These are phyloP conservation scores for Rhododendron williamsianum DNA, from an alignment of 148 eudicot species.

Conservation along the genomic window DNA sequence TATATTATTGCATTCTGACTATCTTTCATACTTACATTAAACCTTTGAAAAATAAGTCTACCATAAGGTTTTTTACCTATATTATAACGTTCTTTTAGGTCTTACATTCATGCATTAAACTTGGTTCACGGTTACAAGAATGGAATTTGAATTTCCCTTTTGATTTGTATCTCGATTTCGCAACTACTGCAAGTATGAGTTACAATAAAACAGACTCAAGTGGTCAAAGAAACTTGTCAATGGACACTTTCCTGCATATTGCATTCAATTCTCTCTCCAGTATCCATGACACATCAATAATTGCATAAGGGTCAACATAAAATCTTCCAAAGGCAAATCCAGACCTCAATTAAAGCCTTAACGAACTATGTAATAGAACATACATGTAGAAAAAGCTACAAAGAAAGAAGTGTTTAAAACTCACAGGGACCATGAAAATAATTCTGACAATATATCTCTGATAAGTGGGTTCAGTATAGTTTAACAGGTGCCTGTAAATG, in stretches of 20 bases:
- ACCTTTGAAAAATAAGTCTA: neutral
- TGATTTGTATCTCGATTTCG: neutral
- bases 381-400: neutral
- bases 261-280: slow-evolving; percentile 6
- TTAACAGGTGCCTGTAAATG: slow-evolving; percentile 77
- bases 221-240: neutral
- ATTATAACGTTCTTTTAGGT: neutral
- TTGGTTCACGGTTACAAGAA: neutral
- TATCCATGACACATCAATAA: slow-evolving; percentile 1
- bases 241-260: neutral
- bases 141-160: neutral
- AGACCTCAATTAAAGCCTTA: neutral
- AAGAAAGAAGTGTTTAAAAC: slow-evolving; percentile 22
- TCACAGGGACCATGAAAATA: slow-evolving; percentile 96
- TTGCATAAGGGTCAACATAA: neutral
- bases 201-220: neutral
- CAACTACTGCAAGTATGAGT: neutral
- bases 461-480: slow-evolving; percentile 94
- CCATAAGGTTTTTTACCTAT: neutral
- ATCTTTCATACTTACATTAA: neutral
- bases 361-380: neutral
- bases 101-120: neutral
- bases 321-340: neutral
- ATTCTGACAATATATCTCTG: slow-evolving; percentile 96
- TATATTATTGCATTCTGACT: neutral